Evolutionary conservation across 179 eudicot genomes (phyloP), one percentile per base, ranked within the genome.

Genomic region (Sideroxylon spinosum): DNA sequence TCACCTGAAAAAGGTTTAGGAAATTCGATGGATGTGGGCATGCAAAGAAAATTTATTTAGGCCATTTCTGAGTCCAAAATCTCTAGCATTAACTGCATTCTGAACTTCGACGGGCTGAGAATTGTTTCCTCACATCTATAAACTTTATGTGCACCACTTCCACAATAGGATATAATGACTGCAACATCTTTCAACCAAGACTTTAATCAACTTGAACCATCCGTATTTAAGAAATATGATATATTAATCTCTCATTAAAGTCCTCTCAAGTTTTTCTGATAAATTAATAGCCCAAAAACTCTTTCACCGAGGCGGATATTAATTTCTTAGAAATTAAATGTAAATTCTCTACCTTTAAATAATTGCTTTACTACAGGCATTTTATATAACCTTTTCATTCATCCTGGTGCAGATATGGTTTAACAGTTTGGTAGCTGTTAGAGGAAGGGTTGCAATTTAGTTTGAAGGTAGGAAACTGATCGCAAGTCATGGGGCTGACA

Each of bases 1-100:
- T 74, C 79, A 79, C 66, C 61, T 26, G 78, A 61, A 32, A 23
- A 37, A 25, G 37, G 16, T 63, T 23, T 25, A 13, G 25, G 46
- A 13, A 29, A 29, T 66, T 29, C 1, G 26, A 13, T 6, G 49
- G 9, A 66, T 28, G 37, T 22, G 10, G 16, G 66, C 23, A 10
- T 4, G 57, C 19, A 12, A 52, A 55, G 17, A 26, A 26, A 29
- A 64, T 26, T 65, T 76, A 64, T 26, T 65, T 76, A 17, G 26
- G 61, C 26, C 20, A 52, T 66, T 29, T 6, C n/a, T 13, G 7
- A 29, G 7, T 29, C 48, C 16, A 23, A 20, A 6, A 20, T 37
- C 32, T 14, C 25, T 37, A 29, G 20, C n/a, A 13, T 29, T 3
- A 66, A 66, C 70, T 66, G 10, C 48, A 29, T 37, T 37, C 44